Evolutionary conservation across 2,329 filamentous ascomycete species (phyloP).

Genomic region (Arthrobotrys entomopaga): DNA sequence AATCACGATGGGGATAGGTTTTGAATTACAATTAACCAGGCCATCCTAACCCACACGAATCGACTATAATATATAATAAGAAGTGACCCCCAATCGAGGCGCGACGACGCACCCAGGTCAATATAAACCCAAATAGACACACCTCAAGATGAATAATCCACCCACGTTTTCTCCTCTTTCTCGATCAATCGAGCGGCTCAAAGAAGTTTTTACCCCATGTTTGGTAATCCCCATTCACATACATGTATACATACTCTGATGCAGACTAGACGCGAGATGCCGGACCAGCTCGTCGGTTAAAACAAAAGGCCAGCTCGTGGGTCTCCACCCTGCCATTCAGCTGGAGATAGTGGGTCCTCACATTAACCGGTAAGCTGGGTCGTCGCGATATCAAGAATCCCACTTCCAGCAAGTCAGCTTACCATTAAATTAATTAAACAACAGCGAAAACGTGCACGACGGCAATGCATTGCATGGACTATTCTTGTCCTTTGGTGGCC

Average conservation of each 20-base stretch:
- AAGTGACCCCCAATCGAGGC: slow-evolving; percentile 28
- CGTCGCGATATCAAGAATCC: slow-evolving; percentile 19
- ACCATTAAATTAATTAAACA: slow-evolving; percentile 9
- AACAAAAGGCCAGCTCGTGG: slow-evolving; percentile 23
- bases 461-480: too few relatives aligned
- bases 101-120: slow-evolving; percentile 8
- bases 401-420: slow-evolving; percentile 37
- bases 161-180: slow-evolving; percentile 7
- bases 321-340: slow-evolving; percentile 20
- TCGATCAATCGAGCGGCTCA: slow-evolving; percentile 35
- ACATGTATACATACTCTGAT: slow-evolving; percentile 24
- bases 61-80: background rate
- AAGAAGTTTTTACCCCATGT: background rate
- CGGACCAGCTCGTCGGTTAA: slow-evolving; percentile 37
- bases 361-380: slow-evolving; percentile 40
- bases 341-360: slow-evolving; percentile 31
- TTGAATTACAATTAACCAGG: slow-evolving; percentile 40
- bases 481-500: slow-evolving; percentile 1
- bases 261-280: slow-evolving; percentile 8
- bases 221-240: slow-evolving; percentile 4
- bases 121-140: background rate
- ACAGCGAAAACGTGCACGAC: background rate
- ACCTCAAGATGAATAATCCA: background rate
- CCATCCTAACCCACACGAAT: slow-evolving; percentile 13
- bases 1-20: slow-evolving; percentile 7